Evolutionary conservation across 116 monocot genomes (phyloP).

Genomic region (Phalaenopsis hybrid): DNA sequence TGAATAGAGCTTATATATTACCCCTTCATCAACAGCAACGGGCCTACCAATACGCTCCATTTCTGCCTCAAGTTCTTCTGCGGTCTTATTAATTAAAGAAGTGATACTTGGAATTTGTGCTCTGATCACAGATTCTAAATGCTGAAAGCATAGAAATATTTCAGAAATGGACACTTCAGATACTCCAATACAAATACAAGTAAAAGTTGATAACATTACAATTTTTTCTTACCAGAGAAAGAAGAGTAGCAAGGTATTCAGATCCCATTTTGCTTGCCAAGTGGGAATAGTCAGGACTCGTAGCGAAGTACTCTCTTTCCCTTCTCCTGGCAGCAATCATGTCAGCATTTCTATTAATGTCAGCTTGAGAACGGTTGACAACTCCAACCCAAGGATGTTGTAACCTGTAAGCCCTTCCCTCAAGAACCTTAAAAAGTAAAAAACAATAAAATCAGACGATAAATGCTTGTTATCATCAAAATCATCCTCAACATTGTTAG

Average conservation of each 20-base stretch:
- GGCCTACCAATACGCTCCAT: slow-evolving; percentile 76
- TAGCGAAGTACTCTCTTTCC: slow-evolving; percentile 60
- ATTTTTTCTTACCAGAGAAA: slow-evolving; percentile 36
- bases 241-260: slow-evolving; percentile 71
- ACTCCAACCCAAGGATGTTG: slow-evolving; percentile 68
- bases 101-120: slow-evolving; percentile 75
- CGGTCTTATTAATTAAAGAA: slow-evolving; percentile 77
- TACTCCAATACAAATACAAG: not conserved
- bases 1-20: slow-evolving; percentile 5
- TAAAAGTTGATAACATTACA: not conserved
- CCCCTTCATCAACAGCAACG: slow-evolving; percentile 85
- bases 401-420: slow-evolving; percentile 54
- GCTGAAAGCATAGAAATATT: slow-evolving; percentile 24
- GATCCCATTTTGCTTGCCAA: slow-evolving; percentile 66
- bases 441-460: not conserved
- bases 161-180: not conserved
- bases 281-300: slow-evolving; percentile 65
- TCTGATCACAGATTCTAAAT: slow-evolving; percentile 63
- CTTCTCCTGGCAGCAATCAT: slow-evolving; percentile 60
- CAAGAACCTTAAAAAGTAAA: slow-evolving; percentile 44
- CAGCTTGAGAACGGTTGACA: slow-evolving; percentile 72
- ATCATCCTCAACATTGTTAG: not conserved
- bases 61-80: slow-evolving; percentile 85
- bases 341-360: slow-evolving; percentile 61
- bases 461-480: not conserved